Base-by-base conservation (phyloP, 2,329 filamentous ascomycete species). In the Xylaria polymorpha region DNA sequence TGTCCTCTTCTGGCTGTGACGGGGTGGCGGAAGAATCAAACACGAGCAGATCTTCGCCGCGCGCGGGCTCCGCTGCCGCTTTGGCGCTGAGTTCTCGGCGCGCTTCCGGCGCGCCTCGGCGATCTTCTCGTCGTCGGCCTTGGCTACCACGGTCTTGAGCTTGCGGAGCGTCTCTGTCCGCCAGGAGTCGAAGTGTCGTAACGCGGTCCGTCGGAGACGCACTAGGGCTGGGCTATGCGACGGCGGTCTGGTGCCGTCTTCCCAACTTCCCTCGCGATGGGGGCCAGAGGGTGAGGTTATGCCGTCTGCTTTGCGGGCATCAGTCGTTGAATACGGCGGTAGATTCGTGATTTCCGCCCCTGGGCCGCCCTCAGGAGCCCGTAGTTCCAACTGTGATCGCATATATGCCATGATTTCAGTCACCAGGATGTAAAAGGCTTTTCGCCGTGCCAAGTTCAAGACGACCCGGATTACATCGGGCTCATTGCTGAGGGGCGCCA, bases 151-250 rank as follows among this genome's bases (percentile, higher is more conserved):
- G 73, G 95, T 91, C 57, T 89, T 90, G 0, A 97, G 84, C 53
- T 91, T 87, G 20, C 85, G 81, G n/a, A 94, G 83, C 1, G 95
- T 90, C 39, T 88, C 86, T 32, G 88, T 86, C 67, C 90, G 85
- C 94, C 94, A 97, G n/a, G 89, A 87, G 71, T 94, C 89, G 75
- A 94, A 93, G 75, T 92, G 88, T 51, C 85, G 82, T 14, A 96
- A 79, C 0, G 92, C 88, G 5, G 88, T 87, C 32, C 76, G 78
- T 25, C 85, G 81, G 15, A 87, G 73, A 32, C 73, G 75, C 44
- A 78, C 48, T 9, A 83, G 76, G n/a, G 77, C 77, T 22, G 77
- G 75, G 55, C 73, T 76, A 22, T 70, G 56, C 1, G 22, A 5
- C 14, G 14, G 37, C 37, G 55, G 20, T 29, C 43, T 46, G 20